These are phyloP conservation scores for Lagenaria siceraria DNA, from an alignment of 306 rosid species.

Conservation along the genomic window DNA sequence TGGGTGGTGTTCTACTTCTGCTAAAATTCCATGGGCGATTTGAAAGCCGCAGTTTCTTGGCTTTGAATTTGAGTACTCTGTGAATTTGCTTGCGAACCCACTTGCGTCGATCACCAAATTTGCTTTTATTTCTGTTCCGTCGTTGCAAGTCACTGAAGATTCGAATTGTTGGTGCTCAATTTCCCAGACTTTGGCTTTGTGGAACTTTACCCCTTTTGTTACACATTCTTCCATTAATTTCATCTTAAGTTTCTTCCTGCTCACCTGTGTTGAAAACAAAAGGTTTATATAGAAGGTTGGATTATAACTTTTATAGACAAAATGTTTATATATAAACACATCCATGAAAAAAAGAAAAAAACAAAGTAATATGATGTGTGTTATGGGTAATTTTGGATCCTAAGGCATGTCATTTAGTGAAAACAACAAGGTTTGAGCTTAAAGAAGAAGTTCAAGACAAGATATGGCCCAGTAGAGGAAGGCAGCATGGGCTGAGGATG, in stretches of 20 bases:
- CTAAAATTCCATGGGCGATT: conserved; percentile 77
- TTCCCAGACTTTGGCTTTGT: conserved; percentile 54
- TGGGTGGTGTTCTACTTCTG: conserved; percentile 68
- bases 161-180: conserved; percentile 44
- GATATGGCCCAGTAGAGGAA: too few relatives aligned
- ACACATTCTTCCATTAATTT: conserved; percentile 40
- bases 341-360: too few relatives aligned
- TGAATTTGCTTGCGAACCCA: conserved; percentile 48
- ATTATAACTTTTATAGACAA: too few relatives aligned
- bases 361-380: too few relatives aligned
- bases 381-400: too few relatives aligned
- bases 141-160: conserved; percentile 44
- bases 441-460: too few relatives aligned
- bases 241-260: conserved; percentile 43
- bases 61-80: conserved; percentile 30
- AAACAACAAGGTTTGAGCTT: too few relatives aligned
- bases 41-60: conserved; percentile 52
- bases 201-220: conserved; percentile 49
- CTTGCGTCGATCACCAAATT: conserved; percentile 74
- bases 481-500: too few relatives aligned
- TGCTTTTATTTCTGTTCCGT: conserved; percentile 43
- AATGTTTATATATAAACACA: too few relatives aligned
- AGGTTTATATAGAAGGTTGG: too few relatives aligned
- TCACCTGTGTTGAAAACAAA: conserved; percentile 19
- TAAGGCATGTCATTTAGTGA: too few relatives aligned